phyloP scores from a whole-genome alignment of 2,329 filamentous ascomycete genomes.

The Calonectria hongkongensis region DNA sequence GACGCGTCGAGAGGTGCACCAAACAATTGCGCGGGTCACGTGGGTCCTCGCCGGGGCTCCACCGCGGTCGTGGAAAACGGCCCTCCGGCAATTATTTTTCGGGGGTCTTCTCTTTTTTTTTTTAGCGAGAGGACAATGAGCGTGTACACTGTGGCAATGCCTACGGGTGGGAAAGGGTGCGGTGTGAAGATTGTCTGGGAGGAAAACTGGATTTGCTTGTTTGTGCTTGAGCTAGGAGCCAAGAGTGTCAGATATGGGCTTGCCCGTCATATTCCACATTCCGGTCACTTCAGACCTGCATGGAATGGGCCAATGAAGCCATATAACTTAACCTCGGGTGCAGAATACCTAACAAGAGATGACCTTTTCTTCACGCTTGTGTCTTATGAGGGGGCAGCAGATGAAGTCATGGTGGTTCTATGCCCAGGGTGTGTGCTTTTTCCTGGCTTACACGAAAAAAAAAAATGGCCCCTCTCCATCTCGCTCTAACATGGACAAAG shows the following conservation, averaged over 20 bases:
- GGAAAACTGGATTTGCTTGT: background rate
- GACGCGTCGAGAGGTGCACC: conserved; percentile 38
- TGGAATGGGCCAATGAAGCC: background rate
- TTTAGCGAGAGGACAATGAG: background rate
- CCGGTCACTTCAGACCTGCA: background rate
- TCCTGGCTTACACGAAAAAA: conserved; percentile 23
- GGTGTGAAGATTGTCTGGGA: conserved; percentile 5
- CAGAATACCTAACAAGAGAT: background rate
- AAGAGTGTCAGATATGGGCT: conserved; percentile 5
- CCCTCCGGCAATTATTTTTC: conserved; percentile 5
- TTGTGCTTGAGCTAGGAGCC: background rate
- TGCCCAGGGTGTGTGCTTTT: conserved; percentile 7
- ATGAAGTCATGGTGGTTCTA: background rate
- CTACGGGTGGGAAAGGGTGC: background rate
- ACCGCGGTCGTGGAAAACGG: conserved; percentile 16
- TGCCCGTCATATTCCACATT: conserved; percentile 5
- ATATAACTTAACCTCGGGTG: conserved; percentile 10
- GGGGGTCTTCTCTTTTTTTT: background rate
- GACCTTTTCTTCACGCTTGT: conserved; percentile 4
- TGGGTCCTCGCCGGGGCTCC: conserved; percentile 17
- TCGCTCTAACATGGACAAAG: background rate
- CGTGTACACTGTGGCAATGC: background rate
- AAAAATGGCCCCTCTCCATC: background rate
- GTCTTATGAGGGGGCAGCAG: background rate
- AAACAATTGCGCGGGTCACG: conserved; percentile 42